Evolutionary conservation across 2,329 filamentous ascomycete species (phyloP).

Genomic region (Beauveria sp.): DNA sequence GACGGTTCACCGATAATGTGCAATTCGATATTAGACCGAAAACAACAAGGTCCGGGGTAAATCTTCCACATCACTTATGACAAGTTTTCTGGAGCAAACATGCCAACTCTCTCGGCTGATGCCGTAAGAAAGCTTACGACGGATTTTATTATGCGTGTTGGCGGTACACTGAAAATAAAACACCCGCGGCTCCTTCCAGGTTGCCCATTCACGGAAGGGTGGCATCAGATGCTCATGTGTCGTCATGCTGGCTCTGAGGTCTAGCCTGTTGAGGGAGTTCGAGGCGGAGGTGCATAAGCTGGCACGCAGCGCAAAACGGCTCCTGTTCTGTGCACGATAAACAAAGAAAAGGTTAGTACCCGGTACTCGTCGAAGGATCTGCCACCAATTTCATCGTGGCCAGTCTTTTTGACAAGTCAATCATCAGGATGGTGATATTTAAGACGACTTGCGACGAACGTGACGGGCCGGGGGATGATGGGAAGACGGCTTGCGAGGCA

Average conservation of each 20-base stretch:
- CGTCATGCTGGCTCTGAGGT: not conserved
- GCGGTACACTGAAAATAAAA: not conserved
- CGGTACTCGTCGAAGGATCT: too few species aligned
- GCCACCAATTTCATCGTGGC: not conserved
- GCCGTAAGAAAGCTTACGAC: not conserved
- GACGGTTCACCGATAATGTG: not conserved
- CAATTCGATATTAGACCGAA: not conserved
- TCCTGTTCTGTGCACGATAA: too few species aligned
- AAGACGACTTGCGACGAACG: too few species aligned
- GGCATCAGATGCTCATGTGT: conserved; percentile 9
- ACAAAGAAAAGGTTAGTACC: too few species aligned
- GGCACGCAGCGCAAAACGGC: not conserved
- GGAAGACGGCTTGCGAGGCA: too few species aligned
- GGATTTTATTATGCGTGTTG: not conserved
- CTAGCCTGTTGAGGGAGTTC: not conserved
- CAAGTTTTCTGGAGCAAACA: not conserved
- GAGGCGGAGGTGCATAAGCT: conserved; percentile 7
- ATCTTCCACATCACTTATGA: not conserved
- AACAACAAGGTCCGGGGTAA: too few species aligned
- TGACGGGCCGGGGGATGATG: too few species aligned
- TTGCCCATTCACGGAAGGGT: not conserved
- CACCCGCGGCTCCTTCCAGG: not conserved
- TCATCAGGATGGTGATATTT: too few species aligned
- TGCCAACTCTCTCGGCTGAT: not conserved
- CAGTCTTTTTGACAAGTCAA: too few species aligned